Percentiles rank a stretch among this genome's conserved stretches.
phyloP scores from a whole-genome alignment of 768 basidiomycete species.

The Vararia minispora region DNA sequence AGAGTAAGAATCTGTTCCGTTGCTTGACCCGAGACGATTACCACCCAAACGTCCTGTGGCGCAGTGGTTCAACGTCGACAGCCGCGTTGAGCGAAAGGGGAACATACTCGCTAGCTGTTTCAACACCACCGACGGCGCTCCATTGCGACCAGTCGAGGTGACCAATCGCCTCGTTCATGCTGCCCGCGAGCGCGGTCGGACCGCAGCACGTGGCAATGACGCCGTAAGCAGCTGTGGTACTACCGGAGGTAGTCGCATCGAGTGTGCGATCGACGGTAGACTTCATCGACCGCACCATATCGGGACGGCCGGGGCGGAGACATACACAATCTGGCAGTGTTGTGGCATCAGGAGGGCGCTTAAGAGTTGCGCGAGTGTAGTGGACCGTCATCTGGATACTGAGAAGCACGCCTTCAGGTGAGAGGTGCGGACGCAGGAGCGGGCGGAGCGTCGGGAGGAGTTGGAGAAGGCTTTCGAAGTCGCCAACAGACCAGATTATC shows the following conservation, averaged over 20 bases:
- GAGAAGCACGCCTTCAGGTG: constrained; percentile 16
- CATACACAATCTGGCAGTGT: constrained; percentile 20
- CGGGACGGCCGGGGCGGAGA: constrained; percentile 21
- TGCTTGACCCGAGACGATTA: too few species aligned
- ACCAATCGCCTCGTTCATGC: constrained; percentile 24
- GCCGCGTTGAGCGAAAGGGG: too few species aligned
- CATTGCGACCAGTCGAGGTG: constrained; percentile 20
- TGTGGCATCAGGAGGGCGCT: constrained; percentile 10
- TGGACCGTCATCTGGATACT: constrained; percentile 29
- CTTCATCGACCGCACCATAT: constrained; percentile 13
- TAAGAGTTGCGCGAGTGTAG: constrained; percentile 37
- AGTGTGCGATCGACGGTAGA: constrained; percentile 16
- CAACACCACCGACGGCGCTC: constrained; percentile 15
- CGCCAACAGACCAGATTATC: constrained; percentile 43
- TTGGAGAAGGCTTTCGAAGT: constrained; percentile 27
- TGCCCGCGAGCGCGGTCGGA: constrained; percentile 27
- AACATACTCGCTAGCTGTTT: too few species aligned
- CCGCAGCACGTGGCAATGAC: constrained; percentile 35
- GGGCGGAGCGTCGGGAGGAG: constrained; percentile 27
- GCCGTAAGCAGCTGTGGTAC: constrained; percentile 21
- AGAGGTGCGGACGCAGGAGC: constrained; percentile 23
- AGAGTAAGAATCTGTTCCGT: too few species aligned
- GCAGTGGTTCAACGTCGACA: too few species aligned
- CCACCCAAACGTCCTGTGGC: too few species aligned
- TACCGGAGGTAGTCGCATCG: constrained; percentile 8